Evolutionary conservation across 2,329 filamentous ascomycete genomes (phyloP), one percentile per base, ranked within the genome.

Genomic region (Colletotrichum musicola): DNA sequence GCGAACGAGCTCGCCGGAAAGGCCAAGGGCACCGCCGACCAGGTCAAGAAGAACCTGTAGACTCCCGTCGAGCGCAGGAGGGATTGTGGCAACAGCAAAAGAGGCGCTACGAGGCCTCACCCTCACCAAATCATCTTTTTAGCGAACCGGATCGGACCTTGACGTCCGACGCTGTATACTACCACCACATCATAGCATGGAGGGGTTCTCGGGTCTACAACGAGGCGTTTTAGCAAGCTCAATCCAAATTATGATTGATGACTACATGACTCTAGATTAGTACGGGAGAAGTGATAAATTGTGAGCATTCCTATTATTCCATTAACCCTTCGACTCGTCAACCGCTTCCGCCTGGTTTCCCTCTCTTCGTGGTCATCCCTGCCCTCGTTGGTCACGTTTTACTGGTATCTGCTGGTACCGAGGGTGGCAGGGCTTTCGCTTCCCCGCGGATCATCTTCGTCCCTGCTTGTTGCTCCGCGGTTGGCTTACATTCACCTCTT

Each of bases 21-120:
- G 73, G 78, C 79, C 2, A 79, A 85, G 72, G 83, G 83, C 1
- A 74, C 76, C 35, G 79, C 79, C 1, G 90, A 78, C 62, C 71
- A 81, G 73, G 71, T 75, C 9, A 76, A 79, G 75, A 73, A 74
- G 66, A 79, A 75, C 68, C 47, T 77, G 56, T 77, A 73, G 72
- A 42, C 6, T 5, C 6, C 30, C 2, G 9, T 9, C 10, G 1
- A 25, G 13, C 22, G 22, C 44, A 35, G 16, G 20, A 46, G 35
- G 40, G n/a, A 49, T 35, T 22, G 6, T 40, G 10, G 30, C n/a
- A 12, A 5, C 46, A 44, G 4, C 18, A 47, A 14, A 27, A 50
- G 22, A 20, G 3, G 3, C 16, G 46, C 7, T 10, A 30, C 2
- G 27, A 30, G 27, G 7, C 9, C 30, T 35, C 6, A 3, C 9